Evolutionary conservation across 352 stramenopile genomes (phyloP).

Genomic region (Salisapilia sapeloensis): DNA sequence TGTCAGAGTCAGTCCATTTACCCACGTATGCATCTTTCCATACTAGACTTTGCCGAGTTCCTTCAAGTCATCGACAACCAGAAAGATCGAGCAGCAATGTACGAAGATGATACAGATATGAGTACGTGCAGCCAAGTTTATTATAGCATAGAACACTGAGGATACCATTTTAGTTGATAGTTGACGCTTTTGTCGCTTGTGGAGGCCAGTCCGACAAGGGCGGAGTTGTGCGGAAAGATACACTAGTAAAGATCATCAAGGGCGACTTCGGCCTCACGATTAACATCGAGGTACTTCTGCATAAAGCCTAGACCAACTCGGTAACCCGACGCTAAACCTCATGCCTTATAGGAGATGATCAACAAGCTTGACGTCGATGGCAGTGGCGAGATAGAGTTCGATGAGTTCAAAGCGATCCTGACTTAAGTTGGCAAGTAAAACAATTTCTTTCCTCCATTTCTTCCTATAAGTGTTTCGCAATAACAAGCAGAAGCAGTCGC

Average conservation of each 20-base stretch:
- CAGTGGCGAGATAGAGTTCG: conserved; percentile 91
- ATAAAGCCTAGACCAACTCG: too few species aligned
- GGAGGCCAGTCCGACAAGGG: conserved; percentile 87
- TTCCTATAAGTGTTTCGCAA: too few species aligned
- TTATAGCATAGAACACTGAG: not conserved
- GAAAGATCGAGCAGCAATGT: conserved; percentile 89
- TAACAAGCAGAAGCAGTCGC: too few species aligned
- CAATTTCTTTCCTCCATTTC: conserved; percentile 1
- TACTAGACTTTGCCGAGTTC: conserved; percentile 92
- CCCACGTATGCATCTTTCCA: not conserved
- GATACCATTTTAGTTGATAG: conserved; percentile 6
- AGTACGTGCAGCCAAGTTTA: conserved; percentile 16
- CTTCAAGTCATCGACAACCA: conserved; percentile 97
- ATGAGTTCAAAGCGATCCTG: conserved; percentile 89
- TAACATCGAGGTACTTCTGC: conserved; percentile 78
- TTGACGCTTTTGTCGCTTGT: conserved; percentile 94
- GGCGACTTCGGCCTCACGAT: conserved; percentile 91
- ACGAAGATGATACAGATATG: conserved; percentile 96
- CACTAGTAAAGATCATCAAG: conserved; percentile 91
- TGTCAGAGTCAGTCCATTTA: not conserved
- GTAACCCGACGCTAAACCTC: not conserved
- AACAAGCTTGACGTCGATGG: conserved; percentile 92
- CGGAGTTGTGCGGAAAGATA: conserved; percentile 83
- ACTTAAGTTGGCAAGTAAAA: conserved; percentile 15
- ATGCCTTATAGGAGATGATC: conserved; percentile 73